Conservation (phyloP, 352 stramenopile genomes). For the Phytophthora melonis region DNA sequence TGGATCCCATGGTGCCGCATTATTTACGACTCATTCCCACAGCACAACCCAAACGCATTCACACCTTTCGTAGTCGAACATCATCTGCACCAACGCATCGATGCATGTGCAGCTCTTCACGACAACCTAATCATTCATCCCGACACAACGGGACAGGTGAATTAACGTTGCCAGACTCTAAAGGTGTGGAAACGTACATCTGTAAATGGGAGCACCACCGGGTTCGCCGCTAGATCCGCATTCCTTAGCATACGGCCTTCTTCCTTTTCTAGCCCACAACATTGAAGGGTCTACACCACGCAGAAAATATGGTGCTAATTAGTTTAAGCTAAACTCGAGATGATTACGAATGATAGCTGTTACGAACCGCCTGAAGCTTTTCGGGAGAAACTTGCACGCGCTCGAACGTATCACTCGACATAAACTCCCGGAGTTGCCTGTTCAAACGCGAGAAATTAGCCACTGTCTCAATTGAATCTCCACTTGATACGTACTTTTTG, state of each 20-base stretch:
- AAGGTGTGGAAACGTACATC: slow-evolving; percentile 38
- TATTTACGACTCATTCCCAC: neutral
- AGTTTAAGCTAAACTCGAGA: neutral
- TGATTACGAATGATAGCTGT: neutral
- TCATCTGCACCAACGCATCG: slow-evolving; percentile 70
- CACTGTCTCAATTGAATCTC: too few relatives aligned
- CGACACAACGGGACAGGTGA: neutral
- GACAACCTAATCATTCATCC: slow-evolving; percentile 51
- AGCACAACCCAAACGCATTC: neutral
- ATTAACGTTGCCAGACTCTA: neutral
- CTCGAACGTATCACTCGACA: slow-evolving; percentile 78
- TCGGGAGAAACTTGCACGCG: slow-evolving; percentile 57
- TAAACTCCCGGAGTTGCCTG: slow-evolving; percentile 72
- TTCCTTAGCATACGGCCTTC: slow-evolving; percentile 68
- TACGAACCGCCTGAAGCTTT: slow-evolving; percentile 49
- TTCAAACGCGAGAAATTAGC: neutral
- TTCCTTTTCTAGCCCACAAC: slow-evolving; percentile 66
- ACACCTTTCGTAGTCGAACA: slow-evolving; percentile 83
- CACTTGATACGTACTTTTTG: slow-evolving; percentile 52
- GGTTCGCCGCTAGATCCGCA: slow-evolving; percentile 51
- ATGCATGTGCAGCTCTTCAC: slow-evolving; percentile 71
- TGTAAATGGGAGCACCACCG: slow-evolving; percentile 74
- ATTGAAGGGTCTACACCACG: slow-evolving; percentile 44
- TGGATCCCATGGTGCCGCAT: neutral
- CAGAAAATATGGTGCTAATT: neutral